phyloP scores from a whole-genome alignment of 2,329 filamentous ascomycete genomes.

The Sarocladium kiliense region DNA sequence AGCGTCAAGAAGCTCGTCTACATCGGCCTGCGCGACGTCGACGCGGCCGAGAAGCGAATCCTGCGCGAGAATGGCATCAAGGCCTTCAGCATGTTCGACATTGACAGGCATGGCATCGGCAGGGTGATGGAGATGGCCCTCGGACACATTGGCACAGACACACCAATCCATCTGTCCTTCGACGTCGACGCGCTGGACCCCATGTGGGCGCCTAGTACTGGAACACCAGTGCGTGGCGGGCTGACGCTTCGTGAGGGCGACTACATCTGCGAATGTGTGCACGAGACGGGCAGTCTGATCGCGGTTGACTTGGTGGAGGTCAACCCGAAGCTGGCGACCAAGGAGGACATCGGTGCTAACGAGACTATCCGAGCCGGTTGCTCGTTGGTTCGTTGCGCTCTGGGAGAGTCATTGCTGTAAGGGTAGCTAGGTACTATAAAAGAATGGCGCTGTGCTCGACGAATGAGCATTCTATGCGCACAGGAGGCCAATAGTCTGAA shows the following conservation, averaged over 20 bases:
- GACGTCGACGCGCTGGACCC: slow-evolving; percentile 78
- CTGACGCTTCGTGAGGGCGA: slow-evolving; percentile 92
- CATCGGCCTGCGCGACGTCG: slow-evolving; percentile 90
- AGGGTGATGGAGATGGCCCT: slow-evolving; percentile 98
- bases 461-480: too few species aligned
- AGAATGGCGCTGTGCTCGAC: neutral
- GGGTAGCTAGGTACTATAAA: neutral
- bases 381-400: slow-evolving; percentile 82
- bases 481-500: too few species aligned
- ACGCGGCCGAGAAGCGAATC: slow-evolving; percentile 89
- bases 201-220: slow-evolving; percentile 92
- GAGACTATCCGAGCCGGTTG: slow-evolving; percentile 90
- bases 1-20: slow-evolving; percentile 87
- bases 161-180: slow-evolving; percentile 69
- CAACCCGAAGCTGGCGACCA: slow-evolving; percentile 65
- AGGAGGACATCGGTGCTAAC: slow-evolving; percentile 58
- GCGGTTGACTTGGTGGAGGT: slow-evolving; percentile 81
- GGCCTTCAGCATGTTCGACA: slow-evolving; percentile 98
- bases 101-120: slow-evolving; percentile 90
- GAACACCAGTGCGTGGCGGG: slow-evolving; percentile 89
- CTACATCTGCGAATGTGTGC: slow-evolving; percentile 87
- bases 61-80: slow-evolving; percentile 84
- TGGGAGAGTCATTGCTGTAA: slow-evolving; percentile 84
- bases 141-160: slow-evolving; percentile 88
- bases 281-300: slow-evolving; percentile 72